A percentile compares a stretch with the other conserved stretches of the same genome.
phyloP scores from a whole-genome alignment of 2,329 filamentous ascomycete genomes.

The Hypoxylon sp. region DNA sequence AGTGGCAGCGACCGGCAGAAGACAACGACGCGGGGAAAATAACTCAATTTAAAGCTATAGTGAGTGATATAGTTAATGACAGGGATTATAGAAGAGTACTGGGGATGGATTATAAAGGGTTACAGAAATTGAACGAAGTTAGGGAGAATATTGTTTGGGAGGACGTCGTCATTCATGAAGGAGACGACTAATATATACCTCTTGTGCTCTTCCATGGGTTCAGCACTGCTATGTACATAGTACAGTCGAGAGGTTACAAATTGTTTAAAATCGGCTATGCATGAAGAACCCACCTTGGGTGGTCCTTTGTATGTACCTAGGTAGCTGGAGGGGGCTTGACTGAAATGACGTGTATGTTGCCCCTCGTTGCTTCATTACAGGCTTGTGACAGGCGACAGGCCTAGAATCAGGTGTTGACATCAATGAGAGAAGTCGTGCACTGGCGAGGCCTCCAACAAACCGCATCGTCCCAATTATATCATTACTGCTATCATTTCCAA shows the following conservation, averaged over 20 bases:
- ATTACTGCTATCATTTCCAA: constrained; percentile 8
- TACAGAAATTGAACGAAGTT: not conserved
- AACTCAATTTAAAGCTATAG: not conserved
- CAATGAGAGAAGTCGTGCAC: constrained; percentile 24
- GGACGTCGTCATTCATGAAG: not conserved
- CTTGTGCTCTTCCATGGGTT: not conserved
- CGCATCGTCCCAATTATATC: not conserved
- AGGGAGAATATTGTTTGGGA: not conserved
- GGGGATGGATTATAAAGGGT: no score
- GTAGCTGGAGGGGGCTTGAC: constrained; percentile 18
- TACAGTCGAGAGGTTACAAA: no score
- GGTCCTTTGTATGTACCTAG: not conserved
- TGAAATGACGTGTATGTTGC: constrained; percentile 46
- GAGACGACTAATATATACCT: not conserved
- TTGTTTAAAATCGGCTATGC: no score
- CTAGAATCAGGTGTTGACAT: constrained; percentile 23
- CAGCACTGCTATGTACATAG: not conserved
- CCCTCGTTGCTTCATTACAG: constrained; percentile 36
- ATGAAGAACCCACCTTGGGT: no score
- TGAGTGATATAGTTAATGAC: no score
- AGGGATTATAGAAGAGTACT: no score
- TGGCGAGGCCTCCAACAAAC: constrained; percentile 30
- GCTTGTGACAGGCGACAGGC: constrained; percentile 34
- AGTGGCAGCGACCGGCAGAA: constrained; percentile 2
- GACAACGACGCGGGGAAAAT: not conserved